These are phyloP conservation scores for Phytophthora sp. DNA, from an alignment of 352 stramenopile species.

Conservation along the genomic window DNA sequence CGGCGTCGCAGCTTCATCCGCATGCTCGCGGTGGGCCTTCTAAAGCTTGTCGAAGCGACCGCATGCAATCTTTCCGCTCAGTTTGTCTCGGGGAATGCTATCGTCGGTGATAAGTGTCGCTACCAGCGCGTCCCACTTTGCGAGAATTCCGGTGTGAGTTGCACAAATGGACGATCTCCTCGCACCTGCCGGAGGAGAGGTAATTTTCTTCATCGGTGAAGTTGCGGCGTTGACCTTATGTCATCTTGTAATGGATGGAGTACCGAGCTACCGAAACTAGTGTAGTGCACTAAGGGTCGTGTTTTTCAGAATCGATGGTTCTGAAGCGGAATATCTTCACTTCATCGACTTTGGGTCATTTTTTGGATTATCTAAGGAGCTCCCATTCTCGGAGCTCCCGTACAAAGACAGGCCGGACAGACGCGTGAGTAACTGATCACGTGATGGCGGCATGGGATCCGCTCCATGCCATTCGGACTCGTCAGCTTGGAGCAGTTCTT, in stretches of 20 bases:
- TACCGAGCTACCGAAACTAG: not conserved
- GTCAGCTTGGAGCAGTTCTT: too few relatives aligned
- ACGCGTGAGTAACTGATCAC: too few relatives aligned
- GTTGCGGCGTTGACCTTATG: too few relatives aligned
- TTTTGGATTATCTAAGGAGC: too few relatives aligned
- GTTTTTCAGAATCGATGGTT: not conserved
- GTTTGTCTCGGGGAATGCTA: not conserved
- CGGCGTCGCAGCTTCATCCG: not conserved
- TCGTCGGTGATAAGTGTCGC: constrained; percentile 7
- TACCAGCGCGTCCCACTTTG: not conserved
- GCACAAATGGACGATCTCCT: constrained; percentile 2
- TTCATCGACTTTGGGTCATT: not conserved
- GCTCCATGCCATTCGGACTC: too few relatives aligned
- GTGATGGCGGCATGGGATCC: too few relatives aligned
- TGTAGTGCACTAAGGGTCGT: not conserved
- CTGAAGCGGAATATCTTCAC: not conserved
- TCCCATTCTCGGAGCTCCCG: too few relatives aligned
- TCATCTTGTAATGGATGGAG: not conserved
- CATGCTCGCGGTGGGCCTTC: not conserved
- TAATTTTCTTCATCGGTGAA: constrained; percentile 10
- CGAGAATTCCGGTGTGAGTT: constrained; percentile 1
- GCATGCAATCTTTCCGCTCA: constrained; percentile 7
- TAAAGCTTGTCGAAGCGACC: constrained; percentile 4
- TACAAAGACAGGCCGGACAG: too few relatives aligned
- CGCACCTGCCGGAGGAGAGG: not conserved